Evolutionary conservation across 805 yeast genomes (phyloP).

Genomic region (Cyberlindnera subsufficiens): DNA sequence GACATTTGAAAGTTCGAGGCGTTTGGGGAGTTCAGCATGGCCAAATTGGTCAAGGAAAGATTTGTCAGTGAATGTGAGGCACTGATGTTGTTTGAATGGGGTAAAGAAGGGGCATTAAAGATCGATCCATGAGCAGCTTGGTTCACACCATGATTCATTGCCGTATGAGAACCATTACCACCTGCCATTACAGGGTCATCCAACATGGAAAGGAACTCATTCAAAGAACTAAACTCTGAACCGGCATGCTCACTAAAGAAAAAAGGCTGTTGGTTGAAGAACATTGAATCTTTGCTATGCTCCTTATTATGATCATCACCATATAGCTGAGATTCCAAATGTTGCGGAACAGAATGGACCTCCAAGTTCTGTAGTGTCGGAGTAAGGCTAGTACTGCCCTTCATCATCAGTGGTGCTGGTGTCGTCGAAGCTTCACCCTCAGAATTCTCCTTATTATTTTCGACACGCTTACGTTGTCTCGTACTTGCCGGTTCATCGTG

Average conservation of each 20-base stretch:
- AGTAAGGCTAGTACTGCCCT: slow-evolving; percentile 1
- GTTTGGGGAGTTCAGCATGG: slow-evolving; percentile 19
- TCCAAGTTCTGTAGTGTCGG: slow-evolving; percentile 11
- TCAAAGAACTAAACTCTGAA: slow-evolving; percentile 82
- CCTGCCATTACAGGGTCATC: slow-evolving; percentile 75
- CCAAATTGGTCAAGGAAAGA: slow-evolving; percentile 19
- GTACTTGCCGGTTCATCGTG: slow-evolving; percentile 25
- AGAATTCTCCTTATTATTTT: slow-evolving; percentile 4
- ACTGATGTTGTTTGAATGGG: slow-evolving; percentile 3
- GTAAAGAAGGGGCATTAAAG: neutral
- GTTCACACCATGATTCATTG: neutral
- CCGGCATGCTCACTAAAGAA: slow-evolving; percentile 91
- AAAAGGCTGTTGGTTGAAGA: slow-evolving; percentile 55
- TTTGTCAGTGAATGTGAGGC: slow-evolving; percentile 24
- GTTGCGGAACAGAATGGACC: slow-evolving; percentile 18
- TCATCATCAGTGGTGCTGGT: neutral
- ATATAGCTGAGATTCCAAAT: slow-evolving; percentile 14
- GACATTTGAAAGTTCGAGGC: slow-evolving; percentile 1
- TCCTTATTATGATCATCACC: neutral
- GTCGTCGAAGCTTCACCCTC: neutral
- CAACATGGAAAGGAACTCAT: slow-evolving; percentile 83
- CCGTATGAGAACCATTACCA: slow-evolving; percentile 21
- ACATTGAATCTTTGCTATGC: slow-evolving; percentile 8
- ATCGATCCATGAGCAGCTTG: neutral
- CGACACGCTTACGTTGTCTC: slow-evolving; percentile 19